Evolutionary conservation across 78 protist species (phyloP).

Genomic region (Trichosphaerium sp.): DNA sequence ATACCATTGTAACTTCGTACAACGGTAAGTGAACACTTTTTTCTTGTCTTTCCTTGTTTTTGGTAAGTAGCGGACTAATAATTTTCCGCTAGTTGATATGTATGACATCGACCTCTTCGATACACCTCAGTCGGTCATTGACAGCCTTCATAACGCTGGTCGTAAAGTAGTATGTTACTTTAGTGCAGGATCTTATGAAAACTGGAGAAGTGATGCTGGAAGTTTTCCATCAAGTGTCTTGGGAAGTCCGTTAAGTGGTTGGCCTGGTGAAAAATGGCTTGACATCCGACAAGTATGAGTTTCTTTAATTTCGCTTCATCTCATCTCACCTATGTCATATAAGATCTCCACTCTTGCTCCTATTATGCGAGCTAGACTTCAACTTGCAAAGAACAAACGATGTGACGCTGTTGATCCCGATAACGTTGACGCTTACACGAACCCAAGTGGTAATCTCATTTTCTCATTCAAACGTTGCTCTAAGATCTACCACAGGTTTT

Average conservation of each 20-base stretch:
- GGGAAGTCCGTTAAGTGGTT: neutral
- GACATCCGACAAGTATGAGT: neutral
- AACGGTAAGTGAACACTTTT: too few relatives aligned
- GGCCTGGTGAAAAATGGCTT: neutral
- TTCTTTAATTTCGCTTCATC: neutral
- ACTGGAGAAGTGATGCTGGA: neutral
- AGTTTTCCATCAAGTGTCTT: neutral
- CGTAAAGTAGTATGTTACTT: too few relatives aligned
- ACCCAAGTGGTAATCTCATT: too few relatives aligned
- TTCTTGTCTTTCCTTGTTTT: too few relatives aligned
- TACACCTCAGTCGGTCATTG: too few relatives aligned
- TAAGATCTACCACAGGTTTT: too few relatives aligned
- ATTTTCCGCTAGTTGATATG: too few relatives aligned
- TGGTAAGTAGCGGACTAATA: too few relatives aligned
- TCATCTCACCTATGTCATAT: neutral
- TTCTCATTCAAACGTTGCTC: too few relatives aligned
- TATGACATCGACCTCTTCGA: too few relatives aligned
- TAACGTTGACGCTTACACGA: neutral
- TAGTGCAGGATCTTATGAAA: neutral
- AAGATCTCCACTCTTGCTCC: neutral
- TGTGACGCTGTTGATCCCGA: conserved; percentile 4
- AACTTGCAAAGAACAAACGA: neutral
- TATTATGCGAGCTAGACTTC: neutral
- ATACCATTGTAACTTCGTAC: too few relatives aligned
- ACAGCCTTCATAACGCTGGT: too few relatives aligned